phyloP scores from a whole-genome alignment of 1,139 yeast species.

The Geotrichum siamense region DNA sequence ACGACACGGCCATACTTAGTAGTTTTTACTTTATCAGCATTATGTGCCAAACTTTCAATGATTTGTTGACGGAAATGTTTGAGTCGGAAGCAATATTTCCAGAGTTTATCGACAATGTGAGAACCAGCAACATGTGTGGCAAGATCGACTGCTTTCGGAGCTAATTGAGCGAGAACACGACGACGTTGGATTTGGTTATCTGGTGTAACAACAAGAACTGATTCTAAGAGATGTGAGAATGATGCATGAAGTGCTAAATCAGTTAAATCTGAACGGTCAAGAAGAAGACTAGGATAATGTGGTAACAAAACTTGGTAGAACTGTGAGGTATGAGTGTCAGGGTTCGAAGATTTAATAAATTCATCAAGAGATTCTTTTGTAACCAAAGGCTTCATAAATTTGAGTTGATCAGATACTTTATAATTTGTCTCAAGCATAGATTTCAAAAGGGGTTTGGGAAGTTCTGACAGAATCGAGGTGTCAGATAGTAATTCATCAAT shows the following conservation, averaged over 20 bases:
- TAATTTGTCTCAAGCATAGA: constrained; percentile 44
- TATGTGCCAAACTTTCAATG: constrained; percentile 58
- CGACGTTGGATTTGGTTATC: constrained; percentile 53
- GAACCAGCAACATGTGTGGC: constrained; percentile 89
- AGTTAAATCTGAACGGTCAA: constrained; percentile 42
- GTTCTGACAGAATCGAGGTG: constrained; percentile 59
- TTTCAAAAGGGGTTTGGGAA: constrained; percentile 29
- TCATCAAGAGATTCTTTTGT: constrained; percentile 49
- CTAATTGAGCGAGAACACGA: constrained; percentile 56
- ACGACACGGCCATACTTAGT: constrained; percentile 84
- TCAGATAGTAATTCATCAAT: constrained; percentile 60
- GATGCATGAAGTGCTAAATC: constrained; percentile 68
- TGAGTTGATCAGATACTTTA: constrained; percentile 46
- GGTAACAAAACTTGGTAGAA: constrained; percentile 67
- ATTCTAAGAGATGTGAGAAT: constrained; percentile 67
- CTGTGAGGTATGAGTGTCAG: constrained; percentile 72
- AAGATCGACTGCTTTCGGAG: constrained; percentile 44
- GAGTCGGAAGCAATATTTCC: constrained; percentile 70
- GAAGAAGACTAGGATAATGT: background rate
- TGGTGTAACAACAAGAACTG: constrained; percentile 32
- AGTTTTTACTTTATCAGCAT: constrained; percentile 65
- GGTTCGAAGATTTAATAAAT: constrained; percentile 66
- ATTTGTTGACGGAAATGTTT: constrained; percentile 83
- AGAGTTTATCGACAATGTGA: constrained; percentile 77
- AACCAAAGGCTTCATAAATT: constrained; percentile 47